Evolutionary conservation across 495 filamentous ascomycete genomes (phyloP).

Genomic region (Aspergillus taichungensis): DNA sequence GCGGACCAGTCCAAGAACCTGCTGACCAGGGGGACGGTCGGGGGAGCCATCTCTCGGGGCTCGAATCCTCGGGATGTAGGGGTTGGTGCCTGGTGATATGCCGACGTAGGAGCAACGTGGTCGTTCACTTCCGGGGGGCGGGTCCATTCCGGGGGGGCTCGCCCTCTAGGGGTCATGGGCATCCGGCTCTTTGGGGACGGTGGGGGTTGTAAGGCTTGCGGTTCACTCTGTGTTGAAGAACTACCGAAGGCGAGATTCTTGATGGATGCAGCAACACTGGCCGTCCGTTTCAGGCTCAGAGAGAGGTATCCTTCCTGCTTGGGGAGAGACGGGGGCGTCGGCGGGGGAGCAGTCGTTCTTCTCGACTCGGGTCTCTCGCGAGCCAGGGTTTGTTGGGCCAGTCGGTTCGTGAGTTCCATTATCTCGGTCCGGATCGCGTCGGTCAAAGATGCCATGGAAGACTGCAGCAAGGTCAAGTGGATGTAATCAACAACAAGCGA

Average conservation of each 20-base stretch:
- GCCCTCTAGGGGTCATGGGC: slow-evolving; percentile 43
- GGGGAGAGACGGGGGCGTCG: slow-evolving; percentile 43
- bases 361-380: slow-evolving; percentile 31
- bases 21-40: slow-evolving; percentile 65
- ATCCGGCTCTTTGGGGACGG: slow-evolving; percentile 31
- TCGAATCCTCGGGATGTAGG: slow-evolving; percentile 68
- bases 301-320: slow-evolving; percentile 60
- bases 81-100: slow-evolving; percentile 66
- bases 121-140: slow-evolving; percentile 74
- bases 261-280: slow-evolving; percentile 64
- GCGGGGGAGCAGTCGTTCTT: slow-evolving; percentile 35
- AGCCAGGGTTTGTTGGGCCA: slow-evolving; percentile 39
- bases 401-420: slow-evolving; percentile 45
- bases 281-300: slow-evolving; percentile 54
- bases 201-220: slow-evolving; percentile 15
- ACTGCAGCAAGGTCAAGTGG: slow-evolving; percentile 65
- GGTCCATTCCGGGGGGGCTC: slow-evolving; percentile 62
- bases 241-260: slow-evolving; percentile 58
- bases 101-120: slow-evolving; percentile 52
- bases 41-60: slow-evolving; percentile 45
- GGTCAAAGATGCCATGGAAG: slow-evolving; percentile 60
- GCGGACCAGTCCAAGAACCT: slow-evolving; percentile 91
- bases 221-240: slow-evolving; percentile 18
- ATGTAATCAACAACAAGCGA: slow-evolving; percentile 75
- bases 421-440: slow-evolving; percentile 73